phyloP scores from a whole-genome alignment of 371 early-diverging fungal genomes.

The Capniomyces stellatus region DNA sequence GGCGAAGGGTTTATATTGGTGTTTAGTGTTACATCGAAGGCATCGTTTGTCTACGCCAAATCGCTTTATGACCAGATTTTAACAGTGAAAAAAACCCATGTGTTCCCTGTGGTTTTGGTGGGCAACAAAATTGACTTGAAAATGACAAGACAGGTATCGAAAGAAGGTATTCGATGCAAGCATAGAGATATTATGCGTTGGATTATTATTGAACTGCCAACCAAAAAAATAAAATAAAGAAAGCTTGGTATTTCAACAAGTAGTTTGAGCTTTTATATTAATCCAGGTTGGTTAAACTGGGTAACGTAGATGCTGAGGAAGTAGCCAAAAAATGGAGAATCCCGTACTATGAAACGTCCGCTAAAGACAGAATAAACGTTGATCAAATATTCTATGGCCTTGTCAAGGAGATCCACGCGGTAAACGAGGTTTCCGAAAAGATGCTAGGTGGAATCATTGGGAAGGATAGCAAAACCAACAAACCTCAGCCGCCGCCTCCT shows the following conservation, averaged over 20 bases:
- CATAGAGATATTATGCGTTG: too few relatives aligned
- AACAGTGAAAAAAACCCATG: slow-evolving; percentile 62
- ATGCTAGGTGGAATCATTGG: background rate
- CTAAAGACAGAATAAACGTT: slow-evolving; percentile 72
- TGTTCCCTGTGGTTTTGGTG: slow-evolving; percentile 72
- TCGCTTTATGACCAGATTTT: slow-evolving; percentile 57
- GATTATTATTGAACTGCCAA: background rate
- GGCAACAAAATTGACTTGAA: slow-evolving; percentile 92
- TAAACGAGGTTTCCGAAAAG: slow-evolving; percentile 1
- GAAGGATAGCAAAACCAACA: too few relatives aligned
- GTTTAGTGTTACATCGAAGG: slow-evolving; percentile 54
- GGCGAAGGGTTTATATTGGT: slow-evolving; percentile 77
- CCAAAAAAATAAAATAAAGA: too few relatives aligned
- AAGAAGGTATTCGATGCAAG: slow-evolving; percentile 23
- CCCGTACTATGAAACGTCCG: slow-evolving; percentile 80
- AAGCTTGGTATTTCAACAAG: too few relatives aligned
- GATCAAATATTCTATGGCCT: slow-evolving; percentile 76
- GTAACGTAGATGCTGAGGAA: slow-evolving; percentile 43
- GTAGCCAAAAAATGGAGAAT: slow-evolving; percentile 58
- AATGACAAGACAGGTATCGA: slow-evolving; percentile 51
- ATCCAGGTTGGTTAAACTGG: background rate
- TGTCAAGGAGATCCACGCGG: slow-evolving; percentile 53
- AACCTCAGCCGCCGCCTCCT: too few relatives aligned
- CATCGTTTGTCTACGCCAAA: slow-evolving; percentile 62
- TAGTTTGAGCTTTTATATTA: too few relatives aligned